Base-by-base conservation (phyloP, 352 stramenopile genomes). In the Hyaloperonospora brassicae region DNA sequence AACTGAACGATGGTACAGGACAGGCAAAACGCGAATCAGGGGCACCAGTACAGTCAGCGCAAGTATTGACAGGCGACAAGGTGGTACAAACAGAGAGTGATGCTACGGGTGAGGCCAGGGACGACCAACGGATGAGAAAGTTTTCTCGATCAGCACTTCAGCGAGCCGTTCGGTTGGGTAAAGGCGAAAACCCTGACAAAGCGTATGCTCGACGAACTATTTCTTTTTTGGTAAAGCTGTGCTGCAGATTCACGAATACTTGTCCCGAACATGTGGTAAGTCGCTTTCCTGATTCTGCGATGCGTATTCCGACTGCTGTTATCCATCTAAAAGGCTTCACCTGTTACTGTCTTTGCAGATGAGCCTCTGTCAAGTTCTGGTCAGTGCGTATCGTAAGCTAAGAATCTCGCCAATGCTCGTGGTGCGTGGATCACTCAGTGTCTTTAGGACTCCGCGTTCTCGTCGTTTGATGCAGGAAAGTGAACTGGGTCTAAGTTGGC, bases 141-240 rank as follows among this genome's bases (percentile, higher is more conserved):
- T 44, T 83, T 1, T 57, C 84, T 7, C 65, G 73, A 8, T 73
- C 76, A 2, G 81, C 79, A 14, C 76, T 82, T 45, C 76, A 71
- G 36, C 57, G 60, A 38, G 36, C 52, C 1, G 59, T 78, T 12
- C 35, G 25, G 2, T 31, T 61, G 11, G 30, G 46, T n/a, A 59
- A 73, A 31, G 57, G 52, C 1, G 73, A 82, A 52, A 41, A 68
- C 44, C 25, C 55, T 3, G 59, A 69, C 36, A 57, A 55, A 0
- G 22, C 47, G 1, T 84, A 74, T 21, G 50, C 72, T 14, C 57
- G 57, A 11, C 66, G 64, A 5, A 79, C 71, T 1, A 50, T 84
- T 12, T 30, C 43, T n/a, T n/a, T 56, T 4, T 52, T 79, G 46
- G 62, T 73, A 22, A 69, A 62, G 24, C 51, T 58, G 46, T 68